Base-by-base conservation (phyloP, 2,329 filamentous ascomycete genomes). In the Purpureocillium lavendulum region DNA sequence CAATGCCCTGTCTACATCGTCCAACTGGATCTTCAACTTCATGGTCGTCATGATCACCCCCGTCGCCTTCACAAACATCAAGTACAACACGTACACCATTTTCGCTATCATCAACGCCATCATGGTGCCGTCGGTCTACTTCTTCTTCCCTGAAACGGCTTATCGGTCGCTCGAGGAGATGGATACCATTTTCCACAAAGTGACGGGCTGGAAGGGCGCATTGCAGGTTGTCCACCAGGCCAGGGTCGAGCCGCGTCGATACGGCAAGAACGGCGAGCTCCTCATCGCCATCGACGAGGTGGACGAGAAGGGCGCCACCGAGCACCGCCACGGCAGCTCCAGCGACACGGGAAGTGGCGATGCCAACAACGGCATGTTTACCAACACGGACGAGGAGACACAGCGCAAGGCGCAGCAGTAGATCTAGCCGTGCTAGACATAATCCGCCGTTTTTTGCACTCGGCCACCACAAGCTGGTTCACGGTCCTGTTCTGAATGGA, bases 81-180 rank as follows among this genome's bases (percentile, higher is more conserved):
- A 60, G 13, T 73, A 75, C 59, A 64, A 75, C 49, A 81, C 77
- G 0, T 82, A 82, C 56, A 73, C 76, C 50, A 74, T 84, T 48
- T 84, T 83, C 50, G 78, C 78, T 10, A 69, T 78, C 34, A 78
- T 82, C 60, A 82, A 82, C 54, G 69, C 71, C 46, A 62, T 72
- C 48, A 77, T 79, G 54, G 66, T 78, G 0, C 75, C 75, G 0
- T 62, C 59, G 3, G 64, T 77, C 17, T 80, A 76, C 55, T 73
- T 76, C 58, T 78, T 78, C 64, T 81, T 75, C 58, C 78, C 78
- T 1, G 79, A 82, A 57, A 82, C 79, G 9, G 73, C 73, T 1
- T 76, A 76, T 51, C 68, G 78, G 31, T 75, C 71, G 2, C 69
- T 83, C 15, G 78, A 83, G 55, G 78, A 82, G 53, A 82, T 83